phyloP scores from a whole-genome alignment of 495 filamentous ascomycete species.

The Hyphodiscus hymeniophilus region DNA sequence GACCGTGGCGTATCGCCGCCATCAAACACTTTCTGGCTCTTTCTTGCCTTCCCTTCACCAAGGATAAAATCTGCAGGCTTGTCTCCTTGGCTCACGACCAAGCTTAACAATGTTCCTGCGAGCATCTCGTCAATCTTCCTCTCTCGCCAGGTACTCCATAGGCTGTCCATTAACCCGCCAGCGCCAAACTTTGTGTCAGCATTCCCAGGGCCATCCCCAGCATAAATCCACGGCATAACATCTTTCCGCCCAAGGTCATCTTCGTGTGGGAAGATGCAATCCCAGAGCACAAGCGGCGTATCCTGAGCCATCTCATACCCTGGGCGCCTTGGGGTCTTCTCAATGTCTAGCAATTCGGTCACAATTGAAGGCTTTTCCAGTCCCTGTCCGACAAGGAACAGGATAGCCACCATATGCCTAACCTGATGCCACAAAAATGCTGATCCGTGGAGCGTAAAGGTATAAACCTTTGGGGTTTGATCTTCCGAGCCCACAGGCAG shows the following conservation, averaged over 20 bases:
- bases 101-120: slow-evolving; percentile 55
- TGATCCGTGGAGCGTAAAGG: slow-evolving; percentile 78
- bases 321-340: slow-evolving; percentile 61
- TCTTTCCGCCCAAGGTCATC: slow-evolving; percentile 36
- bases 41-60: slow-evolving; percentile 17
- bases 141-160: slow-evolving; percentile 78
- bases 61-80: slow-evolving; percentile 9
- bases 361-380: slow-evolving; percentile 70
- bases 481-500: slow-evolving; percentile 11
- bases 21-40: slow-evolving; percentile 56
- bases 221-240: slow-evolving; percentile 70
- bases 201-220: slow-evolving; percentile 26
- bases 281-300: slow-evolving; percentile 85
- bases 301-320: slow-evolving; percentile 86
- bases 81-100: slow-evolving; percentile 46
- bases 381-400: slow-evolving; percentile 89
- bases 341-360: slow-evolving; percentile 60
- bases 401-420: slow-evolving; percentile 75
- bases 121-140: slow-evolving; percentile 85
- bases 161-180: slow-evolving; percentile 57
- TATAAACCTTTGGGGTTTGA: slow-evolving; percentile 59
- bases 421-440: slow-evolving; percentile 99
- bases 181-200: slow-evolving; percentile 50
- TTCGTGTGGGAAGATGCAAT: slow-evolving; percentile 71
- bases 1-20: slow-evolving; percentile 54